Percentiles rank a stretch among this genome's conserved stretches.
Evolutionary conservation across 441 rosid species (phyloP).

Genomic region (Populus hybrid): DNA sequence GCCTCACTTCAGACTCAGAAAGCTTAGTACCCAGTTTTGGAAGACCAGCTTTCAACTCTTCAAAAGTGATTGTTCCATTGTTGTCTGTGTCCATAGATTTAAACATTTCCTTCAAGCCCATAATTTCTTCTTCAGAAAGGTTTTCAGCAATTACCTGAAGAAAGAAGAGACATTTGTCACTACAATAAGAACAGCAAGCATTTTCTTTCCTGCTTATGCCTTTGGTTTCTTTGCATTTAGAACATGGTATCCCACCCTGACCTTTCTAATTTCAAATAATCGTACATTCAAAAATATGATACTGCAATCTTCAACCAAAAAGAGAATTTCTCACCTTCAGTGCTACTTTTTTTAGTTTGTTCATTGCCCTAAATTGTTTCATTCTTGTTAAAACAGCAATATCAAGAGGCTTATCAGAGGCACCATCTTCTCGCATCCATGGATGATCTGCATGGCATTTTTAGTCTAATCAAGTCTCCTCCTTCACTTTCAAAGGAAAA

Average conservation of each 20-base stretch:
- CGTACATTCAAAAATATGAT: background rate
- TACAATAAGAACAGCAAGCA: background rate
- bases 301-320: background rate
- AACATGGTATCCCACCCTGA: background rate
- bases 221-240: background rate
- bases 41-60: constrained; percentile 78
- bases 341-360: constrained; percentile 85
- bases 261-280: constrained; percentile 1
- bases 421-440: constrained; percentile 87
- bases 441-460: constrained; percentile 63
- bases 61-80: constrained; percentile 82
- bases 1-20: constrained; percentile 71
- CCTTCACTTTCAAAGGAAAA: constrained; percentile 9
- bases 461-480: constrained; percentile 13
- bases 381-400: constrained; percentile 76
- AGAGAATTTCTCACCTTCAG: constrained; percentile 50
- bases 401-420: constrained; percentile 86
- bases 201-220: background rate
- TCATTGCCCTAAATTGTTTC: constrained; percentile 90
- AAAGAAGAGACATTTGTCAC: constrained; percentile 10
- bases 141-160: constrained; percentile 82
- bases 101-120: constrained; percentile 65
- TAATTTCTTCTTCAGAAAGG: constrained; percentile 38
- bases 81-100: constrained; percentile 68
- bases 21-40: constrained; percentile 79